Evolutionary conservation across 768 basidiomycete species (phyloP), one percentile per base, ranked within the genome.

Genomic region (Favolaschia claudopus): DNA sequence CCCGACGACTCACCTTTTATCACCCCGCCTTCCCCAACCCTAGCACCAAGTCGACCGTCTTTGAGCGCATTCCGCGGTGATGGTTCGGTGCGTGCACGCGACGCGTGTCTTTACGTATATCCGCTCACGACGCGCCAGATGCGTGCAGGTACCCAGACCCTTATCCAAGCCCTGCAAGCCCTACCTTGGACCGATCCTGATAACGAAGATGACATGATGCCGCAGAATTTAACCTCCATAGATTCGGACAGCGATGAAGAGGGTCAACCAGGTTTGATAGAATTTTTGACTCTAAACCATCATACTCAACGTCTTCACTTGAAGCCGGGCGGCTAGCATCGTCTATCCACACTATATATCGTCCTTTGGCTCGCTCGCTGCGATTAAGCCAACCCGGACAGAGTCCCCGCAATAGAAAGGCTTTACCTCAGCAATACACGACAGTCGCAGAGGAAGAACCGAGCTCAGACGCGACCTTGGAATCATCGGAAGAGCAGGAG

Each of bases 91-190:
- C 65, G 87, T 76, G 50, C 37, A 60, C 17, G 15, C 42, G 55
- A 45, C 43, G 55, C 50, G 51, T 54, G 33, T 39, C 62, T 56
- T 50, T 31, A 51, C 40, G 38, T 51, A 50, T 53, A 33, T 54
- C 36, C 39, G 38, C 53, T 45, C 43, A 59, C 55, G 60, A 50
- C 34, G 45, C 56, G 57, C 55, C 69, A 95, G 93, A 90, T 95
- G 87, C 88, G 91, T 36, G 85, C 88, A 24, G 93, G 93, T 15
- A 95, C 93, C 3, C 93, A 95, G 70, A 91, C 93, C 3, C 84
- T 95, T 46, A 94, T 95, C 34, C 93, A 94, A 75, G 93, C 91
- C 4, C 79, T 95, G 14, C 93, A 94, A 67, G 93, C 92, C 2
- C 79, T 94, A 37, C 93, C 93, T 19, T 91, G 88, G 89, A 81